These are phyloP conservation scores for Dispira parvispora DNA, from an alignment of 192 early-diverging fungal genomes.

Conservation along the genomic window DNA sequence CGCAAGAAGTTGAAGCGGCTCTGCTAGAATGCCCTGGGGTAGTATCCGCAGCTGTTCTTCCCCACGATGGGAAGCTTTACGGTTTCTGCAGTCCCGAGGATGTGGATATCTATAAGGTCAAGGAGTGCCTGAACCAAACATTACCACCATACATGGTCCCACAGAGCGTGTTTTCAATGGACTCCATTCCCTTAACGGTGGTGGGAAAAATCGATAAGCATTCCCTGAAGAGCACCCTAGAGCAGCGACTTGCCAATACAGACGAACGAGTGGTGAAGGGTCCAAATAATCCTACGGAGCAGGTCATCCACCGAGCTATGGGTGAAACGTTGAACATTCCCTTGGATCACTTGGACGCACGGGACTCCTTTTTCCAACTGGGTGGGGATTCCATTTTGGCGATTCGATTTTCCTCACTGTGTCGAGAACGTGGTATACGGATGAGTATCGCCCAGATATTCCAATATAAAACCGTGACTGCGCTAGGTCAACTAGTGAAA, in stretches of 20 bases:
- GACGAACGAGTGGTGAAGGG: neutral
- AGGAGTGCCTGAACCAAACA: neutral
- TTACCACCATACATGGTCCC: constrained; percentile 9
- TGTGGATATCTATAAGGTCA: neutral
- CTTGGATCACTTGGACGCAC: neutral
- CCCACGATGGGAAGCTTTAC: too few species aligned
- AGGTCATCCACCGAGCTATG: neutral
- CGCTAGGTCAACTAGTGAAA: too few species aligned
- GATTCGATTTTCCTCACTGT: neutral
- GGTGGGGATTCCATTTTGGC: constrained; percentile 7
- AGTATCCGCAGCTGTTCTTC: too few species aligned
- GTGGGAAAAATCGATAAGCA: neutral
- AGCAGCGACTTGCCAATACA: neutral
- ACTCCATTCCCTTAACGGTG: neutral
- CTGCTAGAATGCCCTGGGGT: constrained; percentile 1
- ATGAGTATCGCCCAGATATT: neutral
- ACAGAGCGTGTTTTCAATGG: neutral
- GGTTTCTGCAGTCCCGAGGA: too few species aligned
- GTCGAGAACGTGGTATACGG: neutral
- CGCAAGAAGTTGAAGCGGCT: neutral
- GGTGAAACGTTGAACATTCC: neutral
- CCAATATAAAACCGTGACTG: neutral
- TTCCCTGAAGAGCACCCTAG: neutral
- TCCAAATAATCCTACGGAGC: neutral
- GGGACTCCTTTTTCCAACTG: neutral